Conservation (phyloP, 2,329 filamentous ascomycete genomes). For the Xylariales sp. region DNA sequence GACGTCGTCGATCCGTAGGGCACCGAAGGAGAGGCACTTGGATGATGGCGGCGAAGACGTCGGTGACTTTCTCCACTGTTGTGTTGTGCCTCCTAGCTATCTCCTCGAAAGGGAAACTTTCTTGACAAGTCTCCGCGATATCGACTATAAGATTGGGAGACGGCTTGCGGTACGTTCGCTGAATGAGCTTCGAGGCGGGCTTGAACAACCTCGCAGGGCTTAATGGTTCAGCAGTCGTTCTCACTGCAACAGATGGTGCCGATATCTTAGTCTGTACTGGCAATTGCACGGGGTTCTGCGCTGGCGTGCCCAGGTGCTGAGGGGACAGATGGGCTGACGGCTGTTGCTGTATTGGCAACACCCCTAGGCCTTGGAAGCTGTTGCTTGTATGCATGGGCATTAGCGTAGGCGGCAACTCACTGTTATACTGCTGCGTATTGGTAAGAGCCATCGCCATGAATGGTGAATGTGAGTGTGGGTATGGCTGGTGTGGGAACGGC, state of each 20-base stretch:
- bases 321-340: background rate
- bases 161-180: slow-evolving; percentile 28
- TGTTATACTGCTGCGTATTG: slow-evolving; percentile 14
- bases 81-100: slow-evolving; percentile 40
- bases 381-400: slow-evolving; percentile 18
- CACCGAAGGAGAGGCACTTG: slow-evolving; percentile 42
- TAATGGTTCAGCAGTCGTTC: too few relatives aligned
- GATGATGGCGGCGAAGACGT: slow-evolving; percentile 43
- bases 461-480: slow-evolving; percentile 21
- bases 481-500: slow-evolving; percentile 12
- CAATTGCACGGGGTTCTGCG: too few relatives aligned
- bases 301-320: too few relatives aligned
- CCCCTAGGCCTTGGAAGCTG: slow-evolving; percentile 12
- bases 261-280: too few relatives aligned
- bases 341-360: slow-evolving; percentile 3
- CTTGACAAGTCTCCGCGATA: slow-evolving; percentile 43
- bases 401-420: slow-evolving; percentile 19
- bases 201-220: slow-evolving; percentile 13
- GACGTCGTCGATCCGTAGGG: slow-evolving; percentile 36
- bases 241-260: too few relatives aligned
- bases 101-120: slow-evolving; percentile 39
- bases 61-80: slow-evolving; percentile 37
- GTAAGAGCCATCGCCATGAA: slow-evolving; percentile 18
- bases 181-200: slow-evolving; percentile 19
- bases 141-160: slow-evolving; percentile 38